phyloP scores from a whole-genome alignment of 2,329 filamentous ascomycete genomes.

The Rutstroemia sp. region DNA sequence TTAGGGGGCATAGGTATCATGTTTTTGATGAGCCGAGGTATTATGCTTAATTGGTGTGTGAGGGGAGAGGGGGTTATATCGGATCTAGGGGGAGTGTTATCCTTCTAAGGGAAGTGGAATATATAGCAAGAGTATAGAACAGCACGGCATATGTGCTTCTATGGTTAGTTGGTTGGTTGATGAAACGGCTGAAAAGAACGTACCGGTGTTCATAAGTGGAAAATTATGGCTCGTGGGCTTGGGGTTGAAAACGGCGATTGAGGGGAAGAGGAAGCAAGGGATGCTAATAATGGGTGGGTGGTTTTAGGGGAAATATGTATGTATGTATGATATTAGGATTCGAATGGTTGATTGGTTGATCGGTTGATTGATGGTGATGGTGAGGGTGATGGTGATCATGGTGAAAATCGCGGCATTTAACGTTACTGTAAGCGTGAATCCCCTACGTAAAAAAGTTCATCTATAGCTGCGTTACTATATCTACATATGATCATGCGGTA shows the following conservation, averaged over 20 bases:
- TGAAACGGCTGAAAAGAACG: too few species aligned
- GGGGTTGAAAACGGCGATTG: too few species aligned
- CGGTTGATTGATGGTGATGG: not conserved
- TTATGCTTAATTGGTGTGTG: constrained; percentile 29
- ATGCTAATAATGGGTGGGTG: too few species aligned
- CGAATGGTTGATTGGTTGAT: not conserved
- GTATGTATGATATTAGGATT: not conserved
- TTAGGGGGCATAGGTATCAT: constrained; percentile 86
- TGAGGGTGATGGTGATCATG: not conserved
- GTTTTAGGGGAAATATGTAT: not conserved
- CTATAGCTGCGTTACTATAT: too few species aligned
- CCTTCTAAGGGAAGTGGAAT: not conserved
- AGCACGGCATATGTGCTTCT: too few species aligned
- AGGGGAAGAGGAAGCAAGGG: too few species aligned
- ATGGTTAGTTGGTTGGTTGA: too few species aligned
- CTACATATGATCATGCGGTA: too few species aligned
- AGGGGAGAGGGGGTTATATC: not conserved
- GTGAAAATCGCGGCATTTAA: not conserved
- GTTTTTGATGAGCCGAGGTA: constrained; percentile 91
- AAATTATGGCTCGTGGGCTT: not conserved
- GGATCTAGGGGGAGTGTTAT: not conserved
- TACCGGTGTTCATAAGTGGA: not conserved
- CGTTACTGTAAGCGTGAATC: too few species aligned
- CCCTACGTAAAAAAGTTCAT: too few species aligned
- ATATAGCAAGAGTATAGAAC: too few species aligned